Evolutionary conservation across 371 early-diverging fungal species (phyloP), one percentile per base, ranked within the genome.

Genomic region (Syncephalis fuscata): DNA sequence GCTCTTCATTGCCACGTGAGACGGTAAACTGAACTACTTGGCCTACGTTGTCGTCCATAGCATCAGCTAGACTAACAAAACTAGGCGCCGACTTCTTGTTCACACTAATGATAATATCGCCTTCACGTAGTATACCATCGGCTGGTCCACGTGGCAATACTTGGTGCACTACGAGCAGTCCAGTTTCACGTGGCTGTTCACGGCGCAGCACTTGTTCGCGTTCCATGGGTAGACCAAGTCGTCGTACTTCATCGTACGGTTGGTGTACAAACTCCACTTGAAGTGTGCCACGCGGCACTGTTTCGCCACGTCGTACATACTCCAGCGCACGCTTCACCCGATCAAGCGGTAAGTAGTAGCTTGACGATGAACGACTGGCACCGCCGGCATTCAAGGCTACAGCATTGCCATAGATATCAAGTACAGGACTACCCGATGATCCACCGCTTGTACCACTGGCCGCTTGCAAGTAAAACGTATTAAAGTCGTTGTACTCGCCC

Each of bases 241-340:
- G 71, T 4, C 66, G 58, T 16, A 71, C 49, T 40, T 72, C 73
- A 44, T 81, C 73, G 52, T 71, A 78, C 2, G 80, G 68, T 10
- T 61, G 58, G 50, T 76, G 74, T n/a, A 65, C 63, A 54, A 76
- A 83, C 46, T 76, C 76, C 0, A 73, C 67, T 53, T 84, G 85
- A 4, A 88, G 59, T 0, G 85, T 82, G 7, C 90, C 90, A 24
- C 90, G 70, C 0, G 81, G 74, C 0, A 89, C 78, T 0, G 49
- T 46, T 46, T 62, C 41, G 0, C 68, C 72, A 1, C 53, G 44
- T 46, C 74, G 76, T 22, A 89, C 54, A 36, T 55, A 66, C 14
- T 59, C 45, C 37, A 89, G 65, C 0, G 84, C 82, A 5, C 82
- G 66, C 46, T 69, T 66, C 23, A 84, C 81, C 3, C 88, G 68